Evolutionary conservation across 305 asterid species (phyloP).

Genomic region (Withania somnifera): DNA sequence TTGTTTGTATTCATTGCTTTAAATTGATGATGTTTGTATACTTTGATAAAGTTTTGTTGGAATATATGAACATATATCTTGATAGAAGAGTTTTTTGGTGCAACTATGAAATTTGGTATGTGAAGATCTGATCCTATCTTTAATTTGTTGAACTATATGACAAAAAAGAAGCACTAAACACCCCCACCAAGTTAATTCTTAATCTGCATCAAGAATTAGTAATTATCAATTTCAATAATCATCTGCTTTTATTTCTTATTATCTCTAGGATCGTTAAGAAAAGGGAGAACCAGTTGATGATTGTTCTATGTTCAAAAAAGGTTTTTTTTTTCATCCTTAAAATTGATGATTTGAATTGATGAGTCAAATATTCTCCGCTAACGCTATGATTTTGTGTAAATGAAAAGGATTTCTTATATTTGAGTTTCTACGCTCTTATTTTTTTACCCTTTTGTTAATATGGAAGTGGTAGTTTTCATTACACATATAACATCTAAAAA

Average conservation of each 20-base stretch:
- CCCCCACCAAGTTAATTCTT: too few species aligned
- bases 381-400: not conserved
- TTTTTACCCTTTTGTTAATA: not conserved
- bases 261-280: not conserved
- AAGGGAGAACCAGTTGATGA: not conserved
- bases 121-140: too few species aligned
- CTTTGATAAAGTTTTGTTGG: too few species aligned
- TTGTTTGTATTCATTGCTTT: too few species aligned
- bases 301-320: not conserved
- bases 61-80: too few species aligned
- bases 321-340: not conserved
- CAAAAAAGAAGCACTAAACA: too few species aligned
- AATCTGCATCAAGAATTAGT: not conserved
- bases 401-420: not conserved
- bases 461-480: not conserved
- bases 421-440: not conserved
- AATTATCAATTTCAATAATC: not conserved
- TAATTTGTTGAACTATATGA: too few species aligned
- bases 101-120: too few species aligned
- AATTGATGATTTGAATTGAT: not conserved
- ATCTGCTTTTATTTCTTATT: not conserved
- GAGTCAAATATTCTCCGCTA: not conserved
- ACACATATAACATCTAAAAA: not conserved
- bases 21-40: too few species aligned
- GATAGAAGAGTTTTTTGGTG: too few species aligned